Evolutionary conservation across 768 basidiomycete genomes (phyloP), one percentile per base, ranked within the genome.

Genomic region (Gelatoporia subvermispora): DNA sequence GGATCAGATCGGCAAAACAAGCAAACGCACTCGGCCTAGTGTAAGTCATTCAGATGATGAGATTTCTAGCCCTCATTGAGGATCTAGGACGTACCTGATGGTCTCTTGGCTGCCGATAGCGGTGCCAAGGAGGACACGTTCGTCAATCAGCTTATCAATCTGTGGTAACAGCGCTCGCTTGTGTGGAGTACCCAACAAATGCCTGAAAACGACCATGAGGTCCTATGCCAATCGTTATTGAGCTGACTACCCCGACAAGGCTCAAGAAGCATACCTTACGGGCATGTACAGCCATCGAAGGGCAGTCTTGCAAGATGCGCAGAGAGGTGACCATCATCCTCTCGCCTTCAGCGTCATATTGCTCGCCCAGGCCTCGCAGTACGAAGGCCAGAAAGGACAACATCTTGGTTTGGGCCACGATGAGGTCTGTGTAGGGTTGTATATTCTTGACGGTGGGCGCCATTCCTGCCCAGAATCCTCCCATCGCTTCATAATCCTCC

Each of bases 261-360:
- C 41, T 8, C 17, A 42, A n/a, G n/a, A 18, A 35, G 47, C 65
- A 28, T 31, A 90, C 93, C 76, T 87, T 92, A 68, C 95, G 76
- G 17, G 91, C 76, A 8, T 80, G 72, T 13, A 92, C 85, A 8
- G 85, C 85, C 60, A 88, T 90, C 0, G 86, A 76, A 35, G 96
- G 94, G 61, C 93, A 93, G 64, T 98, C 94, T 62, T 96, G 89
- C 41, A 98, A 73, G 25, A 98, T 72, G n/a, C 96, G 79, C 28
- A 98, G 69, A 23, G 88, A 84, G 18, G 83, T 80, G 43, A 88
- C 70, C 25, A 93, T 84, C 21, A 98, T 77, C 4, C 77, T 81
- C 61, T 95, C 89, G 9, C 86, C 84, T 57, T 92, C 89, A 2
- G 79, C 71, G 36, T 88, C 82, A 48, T 83, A 77, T 42, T 84